Evolutionary conservation across 2,329 filamentous ascomycete genomes (phyloP), one percentile per base, ranked within the genome.

Genomic region (Anisogramma anomala): DNA sequence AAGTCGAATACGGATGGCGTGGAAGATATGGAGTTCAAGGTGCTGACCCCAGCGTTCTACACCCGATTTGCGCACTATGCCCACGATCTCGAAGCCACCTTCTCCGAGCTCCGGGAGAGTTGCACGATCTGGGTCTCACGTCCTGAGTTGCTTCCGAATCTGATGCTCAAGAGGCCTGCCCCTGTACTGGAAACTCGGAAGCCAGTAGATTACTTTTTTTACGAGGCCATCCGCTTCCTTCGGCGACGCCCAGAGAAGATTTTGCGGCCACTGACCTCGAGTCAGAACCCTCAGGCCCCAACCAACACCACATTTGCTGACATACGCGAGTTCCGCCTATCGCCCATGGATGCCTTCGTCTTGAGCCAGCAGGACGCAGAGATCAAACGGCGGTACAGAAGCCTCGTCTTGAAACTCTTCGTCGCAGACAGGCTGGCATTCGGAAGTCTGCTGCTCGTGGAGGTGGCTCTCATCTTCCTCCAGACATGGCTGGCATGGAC

Each of bases 31-130:
- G 70, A 72, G 32, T 60, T 84, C 35, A 69, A 68, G 39, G 62
- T 84, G 4, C 56, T 81, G 15, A 79, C 75, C 0, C 79, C 81
- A 1, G 64, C 62, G 0, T 85, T 85, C 53, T 85, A 85, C 60
- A 68, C 72, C 10, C 69, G 78, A 20, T 77, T 84, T 35, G 65
- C 77, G 1, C 67, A 72, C 48, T 82, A 84, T 52, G 64, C 71
- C 0, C 67, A 79, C 51, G 72, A 74, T 17, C 65, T 74, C 14
- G 74, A 80, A 49, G 77, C 74, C 1, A 61, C 83, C 22, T 72
- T 77, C 41, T 67, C 68, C 44, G 77, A 83, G 53, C 54, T 74
- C 52, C 56, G 71, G 33, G 74, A 77, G 43, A 79, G 69, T 48
- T 61, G 65, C 28, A 83, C 77, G 0, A 55, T 80, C 6, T 70